A percentile compares a stretch with the other conserved stretches of the same genome.
Conservation (phyloP, 306 rosid species). For the Cercis canadensis region DNA sequence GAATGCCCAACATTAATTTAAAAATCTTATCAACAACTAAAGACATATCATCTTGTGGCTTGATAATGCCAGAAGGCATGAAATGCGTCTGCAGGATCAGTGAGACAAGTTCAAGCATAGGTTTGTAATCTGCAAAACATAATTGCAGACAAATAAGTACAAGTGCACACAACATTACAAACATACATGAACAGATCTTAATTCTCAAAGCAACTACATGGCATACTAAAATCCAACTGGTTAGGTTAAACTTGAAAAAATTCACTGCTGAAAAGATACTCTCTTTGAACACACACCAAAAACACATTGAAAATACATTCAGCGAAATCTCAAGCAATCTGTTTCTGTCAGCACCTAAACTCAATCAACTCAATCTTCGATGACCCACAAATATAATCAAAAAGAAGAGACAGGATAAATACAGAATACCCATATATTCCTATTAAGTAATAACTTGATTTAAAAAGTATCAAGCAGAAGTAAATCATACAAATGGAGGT, state of each 20-base stretch:
- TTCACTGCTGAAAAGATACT: neutral
- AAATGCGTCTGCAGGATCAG: constrained; percentile 52
- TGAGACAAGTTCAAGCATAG: constrained; percentile 60
- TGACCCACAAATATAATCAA: constrained; percentile 1
- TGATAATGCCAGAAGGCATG: constrained; percentile 44
- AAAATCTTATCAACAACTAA: constrained; percentile 61
- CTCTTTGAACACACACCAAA: neutral
- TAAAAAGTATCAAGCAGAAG: too few species aligned
- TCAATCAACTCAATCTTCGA: constrained; percentile 24
- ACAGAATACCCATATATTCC: neutral
- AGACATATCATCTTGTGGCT: constrained; percentile 47
- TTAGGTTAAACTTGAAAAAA: neutral
- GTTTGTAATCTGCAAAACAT: constrained; percentile 65
- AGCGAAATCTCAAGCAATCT: constrained; percentile 13
- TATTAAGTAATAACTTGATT: constrained; percentile 4
- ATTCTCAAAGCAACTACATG: constrained; percentile 5
- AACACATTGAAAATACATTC: neutral
- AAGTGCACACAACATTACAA: constrained; percentile 5
- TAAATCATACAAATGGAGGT: too few species aligned
- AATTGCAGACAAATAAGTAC: constrained; percentile 16
- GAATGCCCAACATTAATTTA: constrained; percentile 69
- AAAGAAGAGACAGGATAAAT: neutral
- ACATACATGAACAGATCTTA: too few species aligned
- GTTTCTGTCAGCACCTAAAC: neutral
- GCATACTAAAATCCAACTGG: neutral